Percentiles rank a stretch among this genome's conserved stretches.
Evolutionary conservation across 129 eudicot species (phyloP).

Genomic region (Smallanthus sonchifolius): DNA sequence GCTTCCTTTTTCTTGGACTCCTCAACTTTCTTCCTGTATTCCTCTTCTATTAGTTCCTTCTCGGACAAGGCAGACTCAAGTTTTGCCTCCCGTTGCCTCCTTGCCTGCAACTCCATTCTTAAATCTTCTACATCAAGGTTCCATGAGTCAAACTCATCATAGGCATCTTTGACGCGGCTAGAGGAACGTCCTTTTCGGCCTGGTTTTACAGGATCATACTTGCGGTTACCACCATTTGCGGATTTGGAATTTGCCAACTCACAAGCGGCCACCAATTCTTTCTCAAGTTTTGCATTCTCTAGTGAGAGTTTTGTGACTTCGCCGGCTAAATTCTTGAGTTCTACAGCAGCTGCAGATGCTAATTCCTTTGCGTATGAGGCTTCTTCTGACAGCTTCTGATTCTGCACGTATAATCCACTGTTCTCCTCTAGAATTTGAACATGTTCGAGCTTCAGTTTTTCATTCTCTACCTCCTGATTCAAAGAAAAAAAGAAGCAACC

Average conservation of each 20-base stretch:
- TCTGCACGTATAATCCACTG: conserved; percentile 87
- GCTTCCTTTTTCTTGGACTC: conserved; percentile 87
- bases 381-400: conserved; percentile 93
- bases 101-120: conserved; percentile 78
- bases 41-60: conserved; percentile 71
- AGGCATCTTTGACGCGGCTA: conserved; percentile 51
- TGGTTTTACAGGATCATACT: conserved; percentile 36
- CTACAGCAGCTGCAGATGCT: conserved; percentile 98
- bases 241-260: conserved; percentile 48
- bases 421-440: conserved; percentile 79
- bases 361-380: conserved; percentile 97
- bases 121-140: conserved; percentile 69
- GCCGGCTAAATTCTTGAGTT: conserved; percentile 84
- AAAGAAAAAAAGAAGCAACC: conserved; percentile 10
- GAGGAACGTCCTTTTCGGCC: conserved; percentile 65
- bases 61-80: conserved; percentile 91
- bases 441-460: conserved; percentile 66
- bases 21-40: conserved; percentile 61
- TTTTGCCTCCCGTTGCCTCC: conserved; percentile 73
- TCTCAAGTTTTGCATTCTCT: conserved; percentile 79
- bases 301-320: conserved; percentile 90
- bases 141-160: conserved; percentile 77
- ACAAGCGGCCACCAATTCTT: conserved; percentile 71
- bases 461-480: conserved; percentile 87
- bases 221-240: conserved; percentile 54